Base-by-base conservation (phyloP, 768 basidiomycete genomes). In the Heimioporus sp. region DNA sequence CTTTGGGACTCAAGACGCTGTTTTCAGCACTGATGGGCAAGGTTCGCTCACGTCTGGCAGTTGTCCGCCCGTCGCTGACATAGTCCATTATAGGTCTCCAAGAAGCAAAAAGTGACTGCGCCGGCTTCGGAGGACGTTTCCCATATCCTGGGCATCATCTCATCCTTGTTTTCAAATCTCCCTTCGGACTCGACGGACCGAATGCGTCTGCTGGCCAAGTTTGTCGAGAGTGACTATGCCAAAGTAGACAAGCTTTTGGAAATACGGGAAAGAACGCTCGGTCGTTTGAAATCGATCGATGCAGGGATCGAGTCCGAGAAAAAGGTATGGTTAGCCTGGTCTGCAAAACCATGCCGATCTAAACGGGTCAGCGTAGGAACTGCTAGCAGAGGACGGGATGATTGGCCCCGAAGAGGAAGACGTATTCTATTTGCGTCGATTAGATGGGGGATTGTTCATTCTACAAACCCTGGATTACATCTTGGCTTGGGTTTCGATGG, bases 1-100 rank as follows among this genome's bases (percentile, higher is more conserved):
- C 83, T 0, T 72, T 86, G 1, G 97, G 96, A 1, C 73, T 99
- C 39, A 98, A 94, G 72, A 88, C 86, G 1, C 70, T 99, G 40
- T 99, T 98, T 66, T 80, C 90, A 1, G 82, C 86, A 0, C 87
- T 98, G 53, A 96, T 98, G 92, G 90, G 92, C 68, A 96, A 96
- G 80, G 92, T 92, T 51, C 52, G 74, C 51, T 30, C n/a, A 15
- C 12, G 21, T 34, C 45, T 35, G 37, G 20, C 28, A 2, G 4
- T 28, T 44, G 17, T 17, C 47, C 42, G 13, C 2, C 24, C 43
- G 50, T 34, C 10, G 24, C 61, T 68, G 9, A 64, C 54, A 28
- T 10, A 13, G 41, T 17, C 28, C 7, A 1, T 19, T 40, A 15
- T 49, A 82, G 80, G 59, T 68, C 16, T 65, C 75, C 28, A 93